Conservation (phyloP, 768 basidiomycete species). For the Scleroderma citrinum region DNA sequence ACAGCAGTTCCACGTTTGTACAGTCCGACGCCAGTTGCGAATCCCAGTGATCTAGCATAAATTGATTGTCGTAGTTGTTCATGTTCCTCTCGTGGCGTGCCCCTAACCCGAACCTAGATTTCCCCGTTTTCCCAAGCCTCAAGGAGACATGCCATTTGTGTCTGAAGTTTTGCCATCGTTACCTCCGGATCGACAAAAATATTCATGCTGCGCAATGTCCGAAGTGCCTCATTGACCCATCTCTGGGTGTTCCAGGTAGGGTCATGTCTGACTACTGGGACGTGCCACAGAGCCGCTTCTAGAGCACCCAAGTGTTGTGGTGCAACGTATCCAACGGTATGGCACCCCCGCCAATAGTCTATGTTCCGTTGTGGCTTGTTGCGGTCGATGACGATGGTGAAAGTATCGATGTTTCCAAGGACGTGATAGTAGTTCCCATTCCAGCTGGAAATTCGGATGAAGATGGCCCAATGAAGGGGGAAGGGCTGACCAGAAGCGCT, state of each 20-base stretch:
- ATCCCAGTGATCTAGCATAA: too few species aligned
- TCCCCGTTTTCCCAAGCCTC: constrained; percentile 28
- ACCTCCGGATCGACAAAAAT: constrained; percentile 11
- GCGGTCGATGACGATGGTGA: constrained; percentile 11
- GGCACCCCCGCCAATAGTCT: constrained; percentile 21
- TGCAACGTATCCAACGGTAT: constrained; percentile 18
- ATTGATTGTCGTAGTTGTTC: not conserved
- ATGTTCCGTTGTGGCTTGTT: constrained; percentile 3
- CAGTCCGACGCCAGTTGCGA: not conserved
- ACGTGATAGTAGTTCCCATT: constrained; percentile 25
- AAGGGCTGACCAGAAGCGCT: constrained; percentile 4
- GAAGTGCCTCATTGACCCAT: constrained; percentile 22
- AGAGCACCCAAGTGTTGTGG: constrained; percentile 10
- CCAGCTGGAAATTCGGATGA: constrained; percentile 18
- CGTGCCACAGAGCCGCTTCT: constrained; percentile 7
- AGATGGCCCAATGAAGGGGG: constrained; percentile 26
- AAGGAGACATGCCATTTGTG: constrained; percentile 20
- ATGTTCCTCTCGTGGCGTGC: too few species aligned
- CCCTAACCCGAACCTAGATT: constrained; percentile 12
- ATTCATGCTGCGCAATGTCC: constrained; percentile 1
- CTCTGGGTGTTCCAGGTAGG: constrained; percentile 22
- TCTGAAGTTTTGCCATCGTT: constrained; percentile 14
- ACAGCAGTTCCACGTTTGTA: not conserved
- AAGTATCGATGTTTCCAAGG: constrained; percentile 21
- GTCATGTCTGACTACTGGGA: constrained; percentile 16